Conservation (phyloP, 352 stramenopile genomes). For the Globisporangium rhizosaccharum region DNA sequence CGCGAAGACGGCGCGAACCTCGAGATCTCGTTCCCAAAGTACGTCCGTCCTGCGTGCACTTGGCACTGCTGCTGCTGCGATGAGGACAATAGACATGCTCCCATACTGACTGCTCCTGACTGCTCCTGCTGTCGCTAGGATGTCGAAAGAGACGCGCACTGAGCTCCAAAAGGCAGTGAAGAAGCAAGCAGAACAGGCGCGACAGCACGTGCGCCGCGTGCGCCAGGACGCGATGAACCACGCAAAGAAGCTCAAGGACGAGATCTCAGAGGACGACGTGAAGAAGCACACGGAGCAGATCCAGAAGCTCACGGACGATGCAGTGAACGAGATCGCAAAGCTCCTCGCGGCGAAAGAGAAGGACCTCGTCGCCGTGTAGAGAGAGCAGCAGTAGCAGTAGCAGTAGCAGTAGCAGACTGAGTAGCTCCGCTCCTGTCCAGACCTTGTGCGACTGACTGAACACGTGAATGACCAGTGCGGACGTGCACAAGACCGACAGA, state of each 20-base stretch:
- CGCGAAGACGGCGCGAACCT: slow-evolving; percentile 61
- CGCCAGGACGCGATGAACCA: slow-evolving; percentile 83
- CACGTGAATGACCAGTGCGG: background rate
- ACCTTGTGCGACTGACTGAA: background rate
- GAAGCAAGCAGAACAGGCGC: slow-evolving; percentile 78
- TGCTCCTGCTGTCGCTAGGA: slow-evolving; percentile 25
- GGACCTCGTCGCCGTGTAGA: slow-evolving; percentile 61
- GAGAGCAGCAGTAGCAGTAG: too few species aligned
- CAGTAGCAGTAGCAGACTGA: too few species aligned
- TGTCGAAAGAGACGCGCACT: slow-evolving; percentile 79
- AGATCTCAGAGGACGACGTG: slow-evolving; percentile 71
- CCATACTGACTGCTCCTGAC: background rate
- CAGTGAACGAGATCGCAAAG: slow-evolving; percentile 63
- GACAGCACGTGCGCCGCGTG: slow-evolving; percentile 79
- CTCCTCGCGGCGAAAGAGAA: slow-evolving; percentile 75
- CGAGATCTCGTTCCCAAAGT: slow-evolving; percentile 82
- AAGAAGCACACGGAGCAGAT: slow-evolving; percentile 74
- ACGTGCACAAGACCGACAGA: background rate
- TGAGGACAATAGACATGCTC: background rate
- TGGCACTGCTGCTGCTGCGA: background rate
- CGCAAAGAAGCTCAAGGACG: slow-evolving; percentile 79
- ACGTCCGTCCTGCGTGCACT: slow-evolving; percentile 8
- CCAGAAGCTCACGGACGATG: slow-evolving; percentile 75
- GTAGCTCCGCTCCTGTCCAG: background rate
- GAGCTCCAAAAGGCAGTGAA: slow-evolving; percentile 76